Evolutionary conservation across 345 rosid genomes (phyloP).

Genomic region (Nasturtium officinale): DNA sequence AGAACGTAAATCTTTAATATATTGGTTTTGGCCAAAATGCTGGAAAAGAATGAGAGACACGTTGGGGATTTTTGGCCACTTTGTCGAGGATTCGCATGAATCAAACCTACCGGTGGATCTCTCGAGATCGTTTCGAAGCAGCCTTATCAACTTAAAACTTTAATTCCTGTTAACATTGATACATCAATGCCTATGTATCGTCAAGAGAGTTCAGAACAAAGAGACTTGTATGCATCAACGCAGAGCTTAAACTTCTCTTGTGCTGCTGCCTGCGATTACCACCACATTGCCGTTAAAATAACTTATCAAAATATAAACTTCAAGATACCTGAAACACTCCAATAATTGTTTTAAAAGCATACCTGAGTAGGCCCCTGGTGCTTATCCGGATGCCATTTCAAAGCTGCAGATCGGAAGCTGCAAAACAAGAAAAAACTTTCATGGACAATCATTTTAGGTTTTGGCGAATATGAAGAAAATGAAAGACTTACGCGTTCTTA

Average conservation of each 20-base stretch:
- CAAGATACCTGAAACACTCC: not conserved
- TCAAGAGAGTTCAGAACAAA: conserved; percentile 60
- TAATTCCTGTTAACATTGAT: conserved; percentile 1
- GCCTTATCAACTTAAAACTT: not conserved
- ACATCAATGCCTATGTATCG: not conserved
- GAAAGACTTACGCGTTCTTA: conserved; percentile 68
- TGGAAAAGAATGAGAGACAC: not conserved
- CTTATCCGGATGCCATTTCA: conserved; percentile 96
- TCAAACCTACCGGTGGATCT: not conserved
- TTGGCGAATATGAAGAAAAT: not conserved
- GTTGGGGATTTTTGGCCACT: not conserved
- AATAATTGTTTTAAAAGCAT: conserved; percentile 14
- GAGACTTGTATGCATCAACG: conserved; percentile 75
- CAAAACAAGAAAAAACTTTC: conserved; percentile 17
- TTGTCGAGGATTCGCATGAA: not conserved
- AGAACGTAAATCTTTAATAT: not conserved
- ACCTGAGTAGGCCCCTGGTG: conserved; percentile 80
- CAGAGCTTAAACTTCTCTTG: conserved; percentile 88
- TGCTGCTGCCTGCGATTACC: conserved; percentile 61
- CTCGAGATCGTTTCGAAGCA: conserved; percentile 10
- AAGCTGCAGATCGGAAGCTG: conserved; percentile 74
- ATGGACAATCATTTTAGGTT: not conserved
- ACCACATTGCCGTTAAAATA: not conserved
- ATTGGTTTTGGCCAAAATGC: conserved; percentile 12
- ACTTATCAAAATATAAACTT: not conserved